Conservation (phyloP, 176 grass and related monocot genomes). For the Saccharum spontaneum region DNA sequence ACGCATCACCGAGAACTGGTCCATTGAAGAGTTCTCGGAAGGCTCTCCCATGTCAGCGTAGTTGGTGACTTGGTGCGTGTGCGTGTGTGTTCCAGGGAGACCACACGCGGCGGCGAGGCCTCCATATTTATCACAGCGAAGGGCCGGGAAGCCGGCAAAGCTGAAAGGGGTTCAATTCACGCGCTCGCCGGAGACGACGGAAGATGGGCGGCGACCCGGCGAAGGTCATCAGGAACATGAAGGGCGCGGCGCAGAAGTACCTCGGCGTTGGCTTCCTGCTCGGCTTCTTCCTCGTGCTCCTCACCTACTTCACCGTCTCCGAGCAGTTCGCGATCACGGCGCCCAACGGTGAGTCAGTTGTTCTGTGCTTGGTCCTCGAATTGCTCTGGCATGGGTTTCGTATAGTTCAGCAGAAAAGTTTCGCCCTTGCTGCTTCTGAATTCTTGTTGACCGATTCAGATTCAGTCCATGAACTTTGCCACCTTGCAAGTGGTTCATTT, state of each 20-base stretch:
- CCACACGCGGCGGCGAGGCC: constrained; percentile 2
- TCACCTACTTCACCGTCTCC: constrained; percentile 72
- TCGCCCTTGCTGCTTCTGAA: not conserved
- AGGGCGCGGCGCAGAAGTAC: constrained; percentile 52
- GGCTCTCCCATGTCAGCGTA: constrained; percentile 48
- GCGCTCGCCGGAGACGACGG: not conserved
- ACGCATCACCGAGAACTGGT: constrained; percentile 37
- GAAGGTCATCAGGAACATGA: constrained; percentile 65
- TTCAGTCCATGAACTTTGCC: not conserved
- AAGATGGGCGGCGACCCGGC: constrained; percentile 49
- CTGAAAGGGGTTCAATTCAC: constrained; percentile 26
- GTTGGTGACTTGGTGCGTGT: constrained; percentile 14
- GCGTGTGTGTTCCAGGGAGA: not conserved
- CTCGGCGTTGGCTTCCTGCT: constrained; percentile 59
- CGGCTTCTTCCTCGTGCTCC: constrained; percentile 77
- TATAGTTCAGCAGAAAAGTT: not conserved
- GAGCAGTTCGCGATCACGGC: constrained; percentile 68
- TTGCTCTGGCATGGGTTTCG: too few relatives aligned
- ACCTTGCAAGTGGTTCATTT: not conserved
- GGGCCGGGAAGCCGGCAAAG: not conserved
- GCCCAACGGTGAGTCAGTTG: constrained; percentile 54
- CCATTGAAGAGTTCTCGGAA: constrained; percentile 49
- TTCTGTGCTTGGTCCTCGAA: not conserved
- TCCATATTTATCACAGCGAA: constrained; percentile 7
- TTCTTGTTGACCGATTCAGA: not conserved